phyloP scores from a whole-genome alignment of 2,329 filamentous ascomycete species.

The Aspergillus sp. region DNA sequence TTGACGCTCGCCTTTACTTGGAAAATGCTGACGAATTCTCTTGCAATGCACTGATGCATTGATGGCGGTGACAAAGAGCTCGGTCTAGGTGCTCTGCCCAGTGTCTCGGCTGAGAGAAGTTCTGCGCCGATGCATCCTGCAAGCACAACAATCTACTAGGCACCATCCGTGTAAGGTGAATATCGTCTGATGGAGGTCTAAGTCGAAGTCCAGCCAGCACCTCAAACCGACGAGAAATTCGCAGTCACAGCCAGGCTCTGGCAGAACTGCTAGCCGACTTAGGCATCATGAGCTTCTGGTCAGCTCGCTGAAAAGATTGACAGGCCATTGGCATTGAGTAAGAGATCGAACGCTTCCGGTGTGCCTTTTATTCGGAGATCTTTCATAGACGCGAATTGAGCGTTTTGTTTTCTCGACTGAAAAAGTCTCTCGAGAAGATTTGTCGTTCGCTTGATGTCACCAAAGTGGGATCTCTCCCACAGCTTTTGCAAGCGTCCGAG shows the following conservation, averaged over 20 bases:
- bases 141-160: too few species aligned
- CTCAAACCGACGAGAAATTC: too few species aligned
- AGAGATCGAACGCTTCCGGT: constrained; percentile 1
- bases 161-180: too few species aligned
- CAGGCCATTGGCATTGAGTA: background rate
- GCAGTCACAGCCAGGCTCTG: background rate
- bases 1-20: too few species aligned
- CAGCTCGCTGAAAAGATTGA: background rate
- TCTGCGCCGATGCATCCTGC: too few species aligned
- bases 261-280: background rate
- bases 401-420: background rate
- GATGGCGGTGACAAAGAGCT: too few species aligned
- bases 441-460: constrained; percentile 3
- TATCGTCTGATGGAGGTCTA: too few species aligned
- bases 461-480: constrained; percentile 4
- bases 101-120: too few species aligned
- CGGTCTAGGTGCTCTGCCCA: too few species aligned
- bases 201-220: too few species aligned
- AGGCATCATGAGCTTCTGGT: background rate
- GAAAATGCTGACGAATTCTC: too few species aligned
- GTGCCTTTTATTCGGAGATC: background rate
- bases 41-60: too few species aligned
- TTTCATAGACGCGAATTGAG: background rate
- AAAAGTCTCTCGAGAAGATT: background rate
- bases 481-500: constrained; percentile 1